Percentiles rank a stretch among this genome's conserved stretches.
Evolutionary conservation across 2,329 filamentous ascomycete species (phyloP).

Genomic region (Aureobasidium sp.): DNA sequence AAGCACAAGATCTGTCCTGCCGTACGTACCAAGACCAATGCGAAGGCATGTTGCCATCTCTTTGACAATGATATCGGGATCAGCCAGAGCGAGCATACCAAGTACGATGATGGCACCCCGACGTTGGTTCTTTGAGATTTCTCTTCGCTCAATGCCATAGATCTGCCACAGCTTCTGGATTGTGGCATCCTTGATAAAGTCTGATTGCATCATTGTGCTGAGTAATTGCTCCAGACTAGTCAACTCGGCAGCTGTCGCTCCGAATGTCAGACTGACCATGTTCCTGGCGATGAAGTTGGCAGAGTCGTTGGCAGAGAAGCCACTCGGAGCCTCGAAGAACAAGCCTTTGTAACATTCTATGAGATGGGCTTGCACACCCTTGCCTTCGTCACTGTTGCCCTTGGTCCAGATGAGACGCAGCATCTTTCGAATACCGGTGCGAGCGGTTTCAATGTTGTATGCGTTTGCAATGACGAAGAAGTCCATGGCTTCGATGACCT

Average conservation of each 20-base stretch:
- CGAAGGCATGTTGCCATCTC: conserved; percentile 93
- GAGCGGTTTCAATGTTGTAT: conserved; percentile 91
- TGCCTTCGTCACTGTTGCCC: conserved; percentile 97
- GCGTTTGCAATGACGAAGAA: conserved; percentile 94
- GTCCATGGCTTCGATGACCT: conserved; percentile 98
- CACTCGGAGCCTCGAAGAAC: conserved; percentile 90
- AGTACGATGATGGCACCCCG: conserved; percentile 92
- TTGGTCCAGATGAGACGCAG: conserved; percentile 98
- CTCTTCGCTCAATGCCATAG: conserved; percentile 85
- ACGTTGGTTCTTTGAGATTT: conserved; percentile 85
- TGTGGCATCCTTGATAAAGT: conserved; percentile 76
- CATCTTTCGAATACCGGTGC: conserved; percentile 89
- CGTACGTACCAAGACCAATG: conserved; percentile 75
- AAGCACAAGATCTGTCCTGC: conserved; percentile 73
- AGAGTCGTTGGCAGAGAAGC: conserved; percentile 78
- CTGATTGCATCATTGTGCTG: conserved; percentile 95
- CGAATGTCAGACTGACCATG: conserved; percentile 98
- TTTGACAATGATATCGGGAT: conserved; percentile 83
- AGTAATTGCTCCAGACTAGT: conserved; percentile 92
- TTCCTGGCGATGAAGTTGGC: conserved; percentile 95
- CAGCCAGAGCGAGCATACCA: conserved; percentile 90
- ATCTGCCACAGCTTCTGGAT: conserved; percentile 95
- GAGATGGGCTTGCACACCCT: conserved; percentile 91
- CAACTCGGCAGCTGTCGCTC: conserved; percentile 85
- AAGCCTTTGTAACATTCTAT: conserved; percentile 95